A percentile compares a stretch with the other conserved stretches of the same genome.
These are phyloP conservation scores for Aspergillus calidoustus DNA, from an alignment of 2,329 filamentous ascomycete genomes.

Conservation along the genomic window DNA sequence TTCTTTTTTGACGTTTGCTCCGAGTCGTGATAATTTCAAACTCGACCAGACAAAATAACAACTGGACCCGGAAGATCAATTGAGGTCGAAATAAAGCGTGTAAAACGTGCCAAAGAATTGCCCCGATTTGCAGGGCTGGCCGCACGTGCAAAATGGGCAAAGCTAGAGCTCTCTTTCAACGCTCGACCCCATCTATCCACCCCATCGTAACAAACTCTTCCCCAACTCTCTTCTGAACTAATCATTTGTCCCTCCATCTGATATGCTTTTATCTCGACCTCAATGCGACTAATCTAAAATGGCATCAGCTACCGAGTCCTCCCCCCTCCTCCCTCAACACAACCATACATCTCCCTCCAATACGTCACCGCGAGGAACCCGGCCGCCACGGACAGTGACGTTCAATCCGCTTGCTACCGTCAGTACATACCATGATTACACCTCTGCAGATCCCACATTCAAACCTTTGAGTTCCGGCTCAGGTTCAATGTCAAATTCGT, in stretches of 20 bases:
- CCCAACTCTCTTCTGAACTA: neutral
- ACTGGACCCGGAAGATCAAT: constrained; percentile 7
- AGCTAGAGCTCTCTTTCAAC: constrained; percentile 20
- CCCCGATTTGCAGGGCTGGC: constrained; percentile 9
- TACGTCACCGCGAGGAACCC: constrained; percentile 45
- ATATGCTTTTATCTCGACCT: constrained; percentile 21
- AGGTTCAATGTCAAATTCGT: constrained; percentile 39
- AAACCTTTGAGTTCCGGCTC: constrained; percentile 47
- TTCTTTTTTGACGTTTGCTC: constrained; percentile 7
- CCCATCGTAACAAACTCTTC: constrained; percentile 6
- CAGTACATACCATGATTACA: constrained; percentile 47
- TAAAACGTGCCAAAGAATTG: constrained; percentile 1
- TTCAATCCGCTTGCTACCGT: constrained; percentile 54
- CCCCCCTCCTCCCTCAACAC: constrained; percentile 48
- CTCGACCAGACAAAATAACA: neutral
- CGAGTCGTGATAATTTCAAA: neutral
- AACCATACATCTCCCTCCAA: constrained; percentile 31
- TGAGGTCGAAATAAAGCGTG: constrained; percentile 10
- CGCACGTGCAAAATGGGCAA: constrained; percentile 29
- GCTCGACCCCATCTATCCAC: constrained; percentile 14
- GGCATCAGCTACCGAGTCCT: constrained; percentile 46
- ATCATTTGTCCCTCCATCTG: constrained; percentile 21
- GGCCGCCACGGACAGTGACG: constrained; percentile 50
- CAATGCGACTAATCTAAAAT: constrained; percentile 28
- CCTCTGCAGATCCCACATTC: constrained; percentile 47